These are phyloP conservation scores for Wakefieldia striispora DNA, from an alignment of 768 basidiomycete genomes.

Conservation along the genomic window DNA sequence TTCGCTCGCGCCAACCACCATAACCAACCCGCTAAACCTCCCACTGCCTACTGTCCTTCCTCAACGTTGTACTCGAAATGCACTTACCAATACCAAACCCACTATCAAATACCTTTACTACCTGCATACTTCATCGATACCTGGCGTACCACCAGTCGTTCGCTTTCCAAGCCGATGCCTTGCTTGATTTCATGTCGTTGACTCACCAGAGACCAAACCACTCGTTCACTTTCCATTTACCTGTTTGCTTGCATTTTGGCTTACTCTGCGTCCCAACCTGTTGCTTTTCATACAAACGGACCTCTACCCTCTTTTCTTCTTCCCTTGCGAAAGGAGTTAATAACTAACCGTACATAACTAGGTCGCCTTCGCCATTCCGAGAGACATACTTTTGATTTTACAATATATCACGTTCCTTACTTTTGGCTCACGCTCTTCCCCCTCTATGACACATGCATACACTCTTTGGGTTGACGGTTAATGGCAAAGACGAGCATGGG, in stretches of 20 bases:
- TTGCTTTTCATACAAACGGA: slow-evolving; percentile 8
- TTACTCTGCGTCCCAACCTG: background rate
- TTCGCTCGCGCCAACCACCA: background rate
- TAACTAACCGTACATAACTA: slow-evolving; percentile 12
- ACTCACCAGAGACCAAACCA: background rate
- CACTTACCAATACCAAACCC: slow-evolving; percentile 9
- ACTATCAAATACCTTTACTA: background rate
- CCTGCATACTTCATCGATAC: slow-evolving; percentile 8
- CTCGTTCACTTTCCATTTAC: slow-evolving; percentile 1
- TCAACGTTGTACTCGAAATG: slow-evolving; percentile 15
- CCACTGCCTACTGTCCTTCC: background rate
- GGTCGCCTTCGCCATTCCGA: background rate
- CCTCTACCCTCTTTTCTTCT: background rate
- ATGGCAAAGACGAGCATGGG: slow-evolving; percentile 1
- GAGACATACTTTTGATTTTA: background rate
- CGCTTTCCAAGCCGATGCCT: slow-evolving; percentile 5
- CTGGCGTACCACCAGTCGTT: slow-evolving; percentile 11
- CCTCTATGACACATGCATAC: slow-evolving; percentile 2
- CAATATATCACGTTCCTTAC: background rate
- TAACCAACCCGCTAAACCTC: background rate
- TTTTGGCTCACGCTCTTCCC: background rate
- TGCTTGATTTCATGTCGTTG: background rate
- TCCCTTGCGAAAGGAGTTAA: slow-evolving; percentile 17
- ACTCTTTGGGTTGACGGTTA: slow-evolving; percentile 6
- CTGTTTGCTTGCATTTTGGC: slow-evolving; percentile 1